Base-by-base conservation (phyloP, 2,329 filamentous ascomycete genomes). In the Hypoxylon sp. region DNA sequence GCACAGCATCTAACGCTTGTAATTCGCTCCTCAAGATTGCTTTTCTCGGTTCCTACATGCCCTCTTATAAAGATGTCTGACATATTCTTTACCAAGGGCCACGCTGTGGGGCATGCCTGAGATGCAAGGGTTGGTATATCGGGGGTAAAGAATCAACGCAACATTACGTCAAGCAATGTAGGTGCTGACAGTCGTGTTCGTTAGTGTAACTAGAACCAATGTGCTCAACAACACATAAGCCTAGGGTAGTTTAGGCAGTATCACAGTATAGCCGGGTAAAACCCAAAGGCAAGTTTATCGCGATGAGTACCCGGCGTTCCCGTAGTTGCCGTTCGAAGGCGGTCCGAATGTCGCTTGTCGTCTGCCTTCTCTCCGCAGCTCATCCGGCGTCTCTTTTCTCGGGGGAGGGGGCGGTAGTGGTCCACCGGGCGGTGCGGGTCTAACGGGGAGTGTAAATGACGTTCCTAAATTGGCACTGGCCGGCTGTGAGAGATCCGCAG, bases 391-490 rank as follows among this genome's bases (percentile, higher is more conserved):
- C 72, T 86, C 83, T 76, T 88, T 88, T 72, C 85, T 84, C 38
- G 85, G 84, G 38, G 86, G 88, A n/a, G 88, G 85, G 19, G 90
- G 85, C 52, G 88, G 88, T 32, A 90, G 81, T 7, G 86, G 83
- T 10, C 86, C 87, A 7, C 82, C 86, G 2, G 86, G 85, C 41
- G 89, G 88, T 30, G 85, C 89, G 48, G 87, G 84, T 50, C 91
- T 87, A 63, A 91, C 85, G 0, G 91, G 90, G 52, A 93, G 81
- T 36, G 85, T 86, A 60, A 91, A 90, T 2, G 86, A 87, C 1
- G 86, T 87, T 14, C 82, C 78, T 56, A 80, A 80, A 65, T 80
- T 83, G 46, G 82, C 81, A 71, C 83, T 85, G 59, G 80, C 76
- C 59, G 79, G 63, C 71, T 75, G 73, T 72, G 71, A 78, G 60